A percentile compares a stretch with the other conserved stretches of the same genome.
These are phyloP conservation scores for Vitis rupestris DNA, from an alignment of 164 flowering plant species.

Conservation along the genomic window DNA sequence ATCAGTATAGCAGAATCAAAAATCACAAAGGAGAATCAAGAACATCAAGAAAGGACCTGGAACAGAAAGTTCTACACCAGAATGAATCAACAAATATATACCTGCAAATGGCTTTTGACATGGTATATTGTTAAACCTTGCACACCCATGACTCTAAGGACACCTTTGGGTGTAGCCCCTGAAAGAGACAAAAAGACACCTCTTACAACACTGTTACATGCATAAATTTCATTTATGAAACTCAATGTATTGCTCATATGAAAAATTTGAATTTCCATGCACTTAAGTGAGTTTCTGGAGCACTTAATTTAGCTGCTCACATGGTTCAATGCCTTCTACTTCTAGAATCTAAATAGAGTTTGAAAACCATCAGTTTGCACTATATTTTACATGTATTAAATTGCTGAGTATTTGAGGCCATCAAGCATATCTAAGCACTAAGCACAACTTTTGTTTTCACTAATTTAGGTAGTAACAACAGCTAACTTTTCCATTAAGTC, in stretches of 20 bases:
- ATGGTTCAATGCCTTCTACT: not conserved
- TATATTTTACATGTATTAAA: no score
- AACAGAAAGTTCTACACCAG: not conserved
- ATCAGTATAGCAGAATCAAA: constrained; percentile 12
- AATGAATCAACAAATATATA: constrained; percentile 11
- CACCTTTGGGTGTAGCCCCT: constrained; percentile 99
- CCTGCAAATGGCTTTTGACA: constrained; percentile 99
- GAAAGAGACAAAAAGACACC: constrained; percentile 10
- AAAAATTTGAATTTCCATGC: not conserved
- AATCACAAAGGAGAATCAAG: not conserved
- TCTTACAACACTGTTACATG: not conserved
- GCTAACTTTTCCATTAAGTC: no score
- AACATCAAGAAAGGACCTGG: not conserved
- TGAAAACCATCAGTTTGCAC: no score
- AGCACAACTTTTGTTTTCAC: no score
- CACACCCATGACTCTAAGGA: constrained; percentile 92
- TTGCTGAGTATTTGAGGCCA: no score
- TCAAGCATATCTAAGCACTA: no score
- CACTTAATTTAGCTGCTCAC: not conserved
- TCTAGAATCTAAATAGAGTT: not conserved
- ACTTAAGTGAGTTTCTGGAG: not conserved
- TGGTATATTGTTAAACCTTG: constrained; percentile 92
- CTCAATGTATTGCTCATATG: not conserved
- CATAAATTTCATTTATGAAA: not conserved
- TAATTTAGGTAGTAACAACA: no score